Percentiles rank a stretch among this genome's conserved stretches.
phyloP scores from a whole-genome alignment of 192 early-diverging fungal species.

The Coemansia furcata region DNA sequence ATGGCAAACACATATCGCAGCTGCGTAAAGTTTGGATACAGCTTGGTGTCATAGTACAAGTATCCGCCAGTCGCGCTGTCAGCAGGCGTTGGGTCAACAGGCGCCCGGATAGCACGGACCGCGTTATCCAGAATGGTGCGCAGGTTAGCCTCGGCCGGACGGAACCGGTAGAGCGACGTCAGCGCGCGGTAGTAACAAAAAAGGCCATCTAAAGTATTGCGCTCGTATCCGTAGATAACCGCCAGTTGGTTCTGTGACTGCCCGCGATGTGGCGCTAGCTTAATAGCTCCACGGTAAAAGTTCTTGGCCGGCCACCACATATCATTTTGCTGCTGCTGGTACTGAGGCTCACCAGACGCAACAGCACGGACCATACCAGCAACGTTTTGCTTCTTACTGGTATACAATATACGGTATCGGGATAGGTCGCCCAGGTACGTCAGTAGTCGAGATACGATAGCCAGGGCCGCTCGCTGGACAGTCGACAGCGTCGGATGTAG shows the following conservation, averaged over 20 bases:
- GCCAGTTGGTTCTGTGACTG: constrained; percentile 51
- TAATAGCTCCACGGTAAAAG: constrained; percentile 40
- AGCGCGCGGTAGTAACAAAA: constrained; percentile 47
- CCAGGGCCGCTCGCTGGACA: constrained; percentile 29
- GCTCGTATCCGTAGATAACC: constrained; percentile 42
- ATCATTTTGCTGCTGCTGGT: constrained; percentile 7
- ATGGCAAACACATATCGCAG: constrained; percentile 42
- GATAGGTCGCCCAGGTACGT: constrained; percentile 46
- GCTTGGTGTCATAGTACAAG: constrained; percentile 12
- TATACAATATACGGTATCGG: constrained; percentile 37
- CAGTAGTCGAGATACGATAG: constrained; percentile 28
- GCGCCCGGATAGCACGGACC: constrained; percentile 15
- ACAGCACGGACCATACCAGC: neutral
- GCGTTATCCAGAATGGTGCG: constrained; percentile 35
- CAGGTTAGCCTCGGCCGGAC: constrained; percentile 34
- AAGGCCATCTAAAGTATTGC: constrained; percentile 25
- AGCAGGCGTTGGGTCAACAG: neutral
- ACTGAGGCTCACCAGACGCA: neutral
- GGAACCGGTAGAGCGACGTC: constrained; percentile 25
- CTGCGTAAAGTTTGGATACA: constrained; percentile 35
- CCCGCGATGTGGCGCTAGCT: constrained; percentile 44
- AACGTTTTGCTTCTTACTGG: constrained; percentile 19
- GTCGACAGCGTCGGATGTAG: constrained; percentile 25
- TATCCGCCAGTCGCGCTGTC: constrained; percentile 12
- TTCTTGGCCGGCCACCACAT: constrained; percentile 43